Evolutionary conservation across 257 asterid genomes (phyloP).

Genomic region (Ajuga chamaepitys): DNA sequence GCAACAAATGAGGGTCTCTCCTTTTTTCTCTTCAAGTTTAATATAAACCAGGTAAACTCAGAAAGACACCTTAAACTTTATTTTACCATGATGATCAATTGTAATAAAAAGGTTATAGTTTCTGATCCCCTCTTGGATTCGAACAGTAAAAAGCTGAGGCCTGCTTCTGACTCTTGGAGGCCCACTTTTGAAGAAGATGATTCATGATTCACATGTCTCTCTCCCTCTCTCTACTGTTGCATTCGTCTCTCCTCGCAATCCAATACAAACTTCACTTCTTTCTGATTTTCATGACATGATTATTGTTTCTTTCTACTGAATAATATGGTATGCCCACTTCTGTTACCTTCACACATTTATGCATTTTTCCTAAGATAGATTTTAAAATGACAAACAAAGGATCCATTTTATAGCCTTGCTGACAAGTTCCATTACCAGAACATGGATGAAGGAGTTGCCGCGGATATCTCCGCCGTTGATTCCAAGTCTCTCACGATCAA

Average conservation of each 20-base stretch:
- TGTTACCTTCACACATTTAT: too few relatives aligned
- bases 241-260: too few relatives aligned
- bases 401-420: too few relatives aligned
- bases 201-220: constrained; percentile 45
- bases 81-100: constrained; percentile 14
- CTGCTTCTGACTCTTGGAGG: constrained; percentile 42
- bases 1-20: constrained; percentile 21
- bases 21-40: constrained; percentile 18
- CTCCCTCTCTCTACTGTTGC: constrained; percentile 44
- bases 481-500: constrained; percentile 52
- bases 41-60: constrained; percentile 34
- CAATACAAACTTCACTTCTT: too few relatives aligned
- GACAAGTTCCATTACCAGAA: constrained; percentile 20
- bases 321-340: constrained; percentile 15
- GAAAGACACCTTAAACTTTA: not conserved
- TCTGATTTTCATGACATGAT: constrained; percentile 21
- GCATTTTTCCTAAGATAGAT: too few relatives aligned
- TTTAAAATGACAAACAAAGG: too few relatives aligned
- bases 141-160: constrained; percentile 28
- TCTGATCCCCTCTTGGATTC: not conserved
- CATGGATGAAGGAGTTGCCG: constrained; percentile 41
- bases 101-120: constrained; percentile 1
- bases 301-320: constrained; percentile 21
- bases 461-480: constrained; percentile 28
- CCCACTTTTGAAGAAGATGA: constrained; percentile 73